phyloP scores from a whole-genome alignment of 73 alveolate genomes.

The Paramecium bursaria region DNA sequence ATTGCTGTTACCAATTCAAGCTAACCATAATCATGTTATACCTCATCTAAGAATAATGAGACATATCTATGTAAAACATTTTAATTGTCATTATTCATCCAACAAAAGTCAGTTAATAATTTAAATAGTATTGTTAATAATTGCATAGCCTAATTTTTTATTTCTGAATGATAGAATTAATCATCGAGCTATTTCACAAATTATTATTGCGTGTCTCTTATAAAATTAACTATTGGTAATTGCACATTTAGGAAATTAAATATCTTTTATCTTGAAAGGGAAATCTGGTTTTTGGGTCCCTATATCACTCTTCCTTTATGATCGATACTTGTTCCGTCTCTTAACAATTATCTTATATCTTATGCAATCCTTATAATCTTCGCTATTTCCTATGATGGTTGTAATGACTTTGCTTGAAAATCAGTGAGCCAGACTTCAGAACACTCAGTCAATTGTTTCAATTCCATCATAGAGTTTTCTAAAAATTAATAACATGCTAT shows the following conservation, averaged over 20 bases:
- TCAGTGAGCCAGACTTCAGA: slow-evolving; percentile 72
- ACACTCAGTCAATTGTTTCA: slow-evolving; percentile 50
- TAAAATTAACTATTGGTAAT: slow-evolving; percentile 48
- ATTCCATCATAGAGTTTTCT: slow-evolving; percentile 26
- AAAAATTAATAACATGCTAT: slow-evolving; percentile 50
- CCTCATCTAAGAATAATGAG: slow-evolving; percentile 64
- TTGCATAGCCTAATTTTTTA: slow-evolving; percentile 14
- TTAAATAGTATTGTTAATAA: slow-evolving; percentile 32
- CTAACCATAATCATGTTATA: slow-evolving; percentile 60
- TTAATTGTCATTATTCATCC: slow-evolving; percentile 62
- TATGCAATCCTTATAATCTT: background rate
- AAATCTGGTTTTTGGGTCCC: slow-evolving; percentile 19
- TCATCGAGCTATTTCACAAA: slow-evolving; percentile 60
- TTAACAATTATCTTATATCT: slow-evolving; percentile 15
- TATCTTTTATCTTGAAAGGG: slow-evolving; percentile 57
- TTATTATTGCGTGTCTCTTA: slow-evolving; percentile 65
- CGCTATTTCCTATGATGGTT: background rate
- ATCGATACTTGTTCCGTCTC: slow-evolving; percentile 17
- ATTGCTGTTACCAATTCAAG: slow-evolving; percentile 59
- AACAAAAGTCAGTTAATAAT: slow-evolving; percentile 55
- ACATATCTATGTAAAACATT: slow-evolving; percentile 39
- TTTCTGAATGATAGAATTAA: slow-evolving; percentile 11
- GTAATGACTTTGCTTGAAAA: slow-evolving; percentile 42
- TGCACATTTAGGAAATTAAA: slow-evolving; percentile 61
- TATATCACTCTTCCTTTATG: slow-evolving; percentile 45